Conservation (phyloP, 352 stramenopile species). For the Globisporangium nagaii region DNA sequence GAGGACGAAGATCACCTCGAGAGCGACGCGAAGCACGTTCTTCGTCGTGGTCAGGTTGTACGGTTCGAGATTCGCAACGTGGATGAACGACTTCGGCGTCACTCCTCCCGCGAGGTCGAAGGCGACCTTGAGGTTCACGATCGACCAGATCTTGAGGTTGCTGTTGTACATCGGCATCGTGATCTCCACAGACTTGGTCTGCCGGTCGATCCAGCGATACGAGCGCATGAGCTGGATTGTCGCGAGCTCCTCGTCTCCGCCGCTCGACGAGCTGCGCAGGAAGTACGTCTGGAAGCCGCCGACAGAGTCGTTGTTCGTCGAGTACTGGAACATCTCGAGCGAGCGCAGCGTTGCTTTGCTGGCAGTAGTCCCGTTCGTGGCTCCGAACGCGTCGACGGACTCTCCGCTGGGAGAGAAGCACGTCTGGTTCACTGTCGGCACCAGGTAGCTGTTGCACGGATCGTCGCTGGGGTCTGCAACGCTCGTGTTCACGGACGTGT, state of each 20-base stretch:
- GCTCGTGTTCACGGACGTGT: slow-evolving; percentile 40
- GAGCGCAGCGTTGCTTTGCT: slow-evolving; percentile 17
- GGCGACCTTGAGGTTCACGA: slow-evolving; percentile 45
- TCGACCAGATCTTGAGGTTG: slow-evolving; percentile 56
- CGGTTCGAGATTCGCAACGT: slow-evolving; percentile 59
- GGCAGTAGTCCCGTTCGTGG: slow-evolving; percentile 26
- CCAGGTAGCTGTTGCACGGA: slow-evolving; percentile 41
- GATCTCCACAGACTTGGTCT: slow-evolving; percentile 53
- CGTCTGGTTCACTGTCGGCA: slow-evolving; percentile 27
- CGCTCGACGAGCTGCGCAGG: slow-evolving; percentile 33
- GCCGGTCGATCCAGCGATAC: slow-evolving; percentile 50
- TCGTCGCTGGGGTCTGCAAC: slow-evolving; percentile 24
- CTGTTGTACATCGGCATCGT: slow-evolving; percentile 58
- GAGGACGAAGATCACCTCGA: slow-evolving; percentile 40
- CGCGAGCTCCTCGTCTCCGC: slow-evolving; percentile 25
- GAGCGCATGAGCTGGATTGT: slow-evolving; percentile 31
- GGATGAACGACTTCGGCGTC: slow-evolving; percentile 29
- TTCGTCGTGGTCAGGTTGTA: slow-evolving; percentile 50
- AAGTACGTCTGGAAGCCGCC: slow-evolving; percentile 59
- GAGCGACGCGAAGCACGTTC: slow-evolving; percentile 35
- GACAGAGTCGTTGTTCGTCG: slow-evolving; percentile 29
- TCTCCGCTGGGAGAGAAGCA: slow-evolving; percentile 34
- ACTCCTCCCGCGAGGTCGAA: slow-evolving; percentile 63
- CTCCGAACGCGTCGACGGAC: slow-evolving; percentile 29
- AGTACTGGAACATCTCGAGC: slow-evolving; percentile 63